phyloP scores from a whole-genome alignment of 768 basidiomycete genomes.

The Suillus luteus region DNA sequence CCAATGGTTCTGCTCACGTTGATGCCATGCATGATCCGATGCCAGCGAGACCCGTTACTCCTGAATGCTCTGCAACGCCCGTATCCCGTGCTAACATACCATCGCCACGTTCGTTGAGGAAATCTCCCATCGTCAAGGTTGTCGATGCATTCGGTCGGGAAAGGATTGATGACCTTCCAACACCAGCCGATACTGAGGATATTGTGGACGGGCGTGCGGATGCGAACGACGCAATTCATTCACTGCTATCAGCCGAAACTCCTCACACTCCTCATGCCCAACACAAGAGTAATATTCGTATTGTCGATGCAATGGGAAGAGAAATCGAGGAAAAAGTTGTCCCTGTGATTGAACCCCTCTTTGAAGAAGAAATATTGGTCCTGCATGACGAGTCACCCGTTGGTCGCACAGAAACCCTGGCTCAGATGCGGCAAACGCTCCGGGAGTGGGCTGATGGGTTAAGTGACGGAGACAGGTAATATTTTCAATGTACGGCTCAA shows the following conservation, averaged over 20 bases:
- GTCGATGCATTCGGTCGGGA: slow-evolving; percentile 72
- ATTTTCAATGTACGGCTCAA: slow-evolving; percentile 7
- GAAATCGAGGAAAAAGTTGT: slow-evolving; percentile 45
- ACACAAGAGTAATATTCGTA: slow-evolving; percentile 49
- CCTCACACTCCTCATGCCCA: slow-evolving; percentile 24
- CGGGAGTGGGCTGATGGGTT: slow-evolving; percentile 57
- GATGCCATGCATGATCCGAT: slow-evolving; percentile 12
- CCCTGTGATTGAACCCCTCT: slow-evolving; percentile 19
- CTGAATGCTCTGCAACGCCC: slow-evolving; percentile 28
- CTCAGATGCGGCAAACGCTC: slow-evolving; percentile 59
- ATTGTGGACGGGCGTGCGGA: slow-evolving; percentile 22
- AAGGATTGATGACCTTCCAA: slow-evolving; percentile 24
- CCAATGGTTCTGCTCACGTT: slow-evolving; percentile 11
- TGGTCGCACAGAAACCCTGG: slow-evolving; percentile 53
- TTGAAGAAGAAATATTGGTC: slow-evolving; percentile 25
- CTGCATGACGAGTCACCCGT: slow-evolving; percentile 25
- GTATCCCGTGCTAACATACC: slow-evolving; percentile 25
- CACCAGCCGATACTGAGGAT: neutral
- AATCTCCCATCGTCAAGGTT: slow-evolving; percentile 58
- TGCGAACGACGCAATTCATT: slow-evolving; percentile 17
- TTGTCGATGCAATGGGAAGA: slow-evolving; percentile 72
- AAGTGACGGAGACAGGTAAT: slow-evolving; percentile 59
- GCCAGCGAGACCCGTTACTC: slow-evolving; percentile 21
- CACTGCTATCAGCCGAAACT: slow-evolving; percentile 15
- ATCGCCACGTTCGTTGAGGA: slow-evolving; percentile 42